Evolutionary conservation across 805 yeast species (phyloP), one percentile per base, ranked within the genome.

Genomic region (Candida vartiovaarae): DNA sequence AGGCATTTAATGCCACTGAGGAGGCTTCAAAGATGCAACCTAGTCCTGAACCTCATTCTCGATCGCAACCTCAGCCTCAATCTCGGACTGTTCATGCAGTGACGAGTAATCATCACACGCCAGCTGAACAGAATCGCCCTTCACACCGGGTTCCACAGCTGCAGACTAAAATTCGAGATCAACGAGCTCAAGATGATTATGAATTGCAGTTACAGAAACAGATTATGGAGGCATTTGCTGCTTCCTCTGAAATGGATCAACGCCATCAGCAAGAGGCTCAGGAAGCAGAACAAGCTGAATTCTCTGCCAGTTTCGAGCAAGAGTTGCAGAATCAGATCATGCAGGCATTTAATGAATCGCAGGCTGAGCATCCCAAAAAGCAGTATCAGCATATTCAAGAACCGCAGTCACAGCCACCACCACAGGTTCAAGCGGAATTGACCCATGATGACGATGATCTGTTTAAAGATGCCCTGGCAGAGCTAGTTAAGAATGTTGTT

Each of bases 401-500:
- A 15, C 20, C 20, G 20, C 20, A 15, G n/a, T 43, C 33, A 28
- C 42, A 30, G 30, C 30, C 8, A 15, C 43, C 24, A 44, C 36
- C 24, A 9, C n/a, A 4, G 15, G 41, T 24, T n/a, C 32, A 35
- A 24, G 20, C 30, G 23, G 32, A 27, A 36, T 23, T 28, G 30
- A n/a, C 34, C n/a, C n/a, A 34, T 27, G 48, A 37, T 6, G 39
- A 32, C 2, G 51, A 49, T 26, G 68, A 67, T 44, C 72, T 68
- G 3, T 66, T 75, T 40, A 74, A 78, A 41, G 72, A 69, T 40
- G 82, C 81, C 0, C 54, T 78, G 32, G 79, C 76, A 3, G 76
- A 74, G 47, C 72, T 76, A 64, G 81, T 78, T 15, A 70, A 73
- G 48, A 74, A 67, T 52, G 83, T 75, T 23, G 78, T 76, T 27